Conservation (phyloP, 495 filamentous ascomycete species). For the Hyaloscypha variabilis region DNA sequence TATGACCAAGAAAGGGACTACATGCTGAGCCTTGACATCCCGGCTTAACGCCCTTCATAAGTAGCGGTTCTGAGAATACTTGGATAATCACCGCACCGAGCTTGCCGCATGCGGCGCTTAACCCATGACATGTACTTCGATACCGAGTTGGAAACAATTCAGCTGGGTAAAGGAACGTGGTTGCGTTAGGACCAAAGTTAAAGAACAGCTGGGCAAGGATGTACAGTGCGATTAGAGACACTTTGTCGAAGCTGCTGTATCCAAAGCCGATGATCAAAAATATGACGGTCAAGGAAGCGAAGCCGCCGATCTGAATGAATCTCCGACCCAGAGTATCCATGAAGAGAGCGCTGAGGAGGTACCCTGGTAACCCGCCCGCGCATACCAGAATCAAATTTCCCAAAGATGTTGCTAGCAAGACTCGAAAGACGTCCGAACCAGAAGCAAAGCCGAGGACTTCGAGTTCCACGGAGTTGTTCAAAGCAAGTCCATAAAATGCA, state of each 20-base stretch:
- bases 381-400: constrained; percentile 59
- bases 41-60: constrained; percentile 35
- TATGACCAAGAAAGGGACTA: constrained; percentile 73
- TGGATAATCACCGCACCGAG: constrained; percentile 70
- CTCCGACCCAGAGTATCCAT: constrained; percentile 70
- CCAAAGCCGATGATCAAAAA: constrained; percentile 76
- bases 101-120: constrained; percentile 82
- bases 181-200: constrained; percentile 81
- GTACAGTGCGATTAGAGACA: constrained; percentile 60
- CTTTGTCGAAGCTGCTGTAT: constrained; percentile 53
- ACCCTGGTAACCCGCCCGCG: constrained; percentile 73
- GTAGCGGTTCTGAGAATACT: constrained; percentile 49
- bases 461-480: constrained; percentile 74
- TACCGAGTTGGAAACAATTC: constrained; percentile 88
- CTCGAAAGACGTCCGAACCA: constrained; percentile 59
- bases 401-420: constrained; percentile 69
- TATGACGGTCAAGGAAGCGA: constrained; percentile 65
- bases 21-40: background rate
- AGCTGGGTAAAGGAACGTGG: constrained; percentile 86
- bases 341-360: constrained; percentile 72
- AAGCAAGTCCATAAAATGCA: constrained; percentile 29
- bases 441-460: constrained; percentile 68
- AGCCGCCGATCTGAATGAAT: constrained; percentile 68
- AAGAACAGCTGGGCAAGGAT: constrained; percentile 81
- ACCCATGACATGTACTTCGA: constrained; percentile 79